phyloP scores from a whole-genome alignment of 306 rosid genomes.

The Pachyrhizus erosus region DNA sequence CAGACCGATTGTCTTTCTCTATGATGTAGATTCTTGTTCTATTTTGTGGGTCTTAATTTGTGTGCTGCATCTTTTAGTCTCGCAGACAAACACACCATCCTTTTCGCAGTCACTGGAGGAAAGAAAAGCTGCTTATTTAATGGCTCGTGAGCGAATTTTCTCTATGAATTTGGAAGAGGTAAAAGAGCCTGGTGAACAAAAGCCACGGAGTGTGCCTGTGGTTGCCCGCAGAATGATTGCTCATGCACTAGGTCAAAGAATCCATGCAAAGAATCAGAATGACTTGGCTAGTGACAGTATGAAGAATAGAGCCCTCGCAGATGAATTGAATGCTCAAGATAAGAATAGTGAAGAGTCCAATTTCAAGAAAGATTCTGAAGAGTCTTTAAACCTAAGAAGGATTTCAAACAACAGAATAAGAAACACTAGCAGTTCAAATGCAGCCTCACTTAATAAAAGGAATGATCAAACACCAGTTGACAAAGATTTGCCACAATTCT shows the following conservation, averaged over 20 bases:
- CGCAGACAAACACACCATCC: slow-evolving; percentile 46
- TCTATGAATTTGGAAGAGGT: slow-evolving; percentile 60
- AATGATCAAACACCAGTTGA: slow-evolving; percentile 49
- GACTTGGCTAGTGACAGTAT: slow-evolving; percentile 39
- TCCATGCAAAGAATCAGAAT: slow-evolving; percentile 55
- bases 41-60: slow-evolving; percentile 31
- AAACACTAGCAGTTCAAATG: slow-evolving; percentile 41
- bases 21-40: background rate
- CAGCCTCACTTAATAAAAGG: slow-evolving; percentile 45
- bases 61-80: slow-evolving; percentile 51
- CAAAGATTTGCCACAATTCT: slow-evolving; percentile 41
- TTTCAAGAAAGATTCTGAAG: slow-evolving; percentile 46
- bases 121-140: slow-evolving; percentile 84
- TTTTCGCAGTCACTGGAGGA: slow-evolving; percentile 77
- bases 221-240: slow-evolving; percentile 99
- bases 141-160: slow-evolving; percentile 91
- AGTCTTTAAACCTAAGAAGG: slow-evolving; percentile 38
- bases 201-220: slow-evolving; percentile 77
- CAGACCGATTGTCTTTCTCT: background rate
- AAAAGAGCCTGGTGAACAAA: slow-evolving; percentile 63
- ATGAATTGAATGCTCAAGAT: slow-evolving; percentile 47
- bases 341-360: slow-evolving; percentile 44
- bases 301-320: slow-evolving; percentile 45
- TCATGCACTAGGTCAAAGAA: slow-evolving; percentile 91
- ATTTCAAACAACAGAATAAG: slow-evolving; percentile 41